Percentiles rank a stretch among this genome's conserved stretches.
phyloP scores from a whole-genome alignment of 768 basidiomycete species.

The Cystofilobasidium macerans region DNA sequence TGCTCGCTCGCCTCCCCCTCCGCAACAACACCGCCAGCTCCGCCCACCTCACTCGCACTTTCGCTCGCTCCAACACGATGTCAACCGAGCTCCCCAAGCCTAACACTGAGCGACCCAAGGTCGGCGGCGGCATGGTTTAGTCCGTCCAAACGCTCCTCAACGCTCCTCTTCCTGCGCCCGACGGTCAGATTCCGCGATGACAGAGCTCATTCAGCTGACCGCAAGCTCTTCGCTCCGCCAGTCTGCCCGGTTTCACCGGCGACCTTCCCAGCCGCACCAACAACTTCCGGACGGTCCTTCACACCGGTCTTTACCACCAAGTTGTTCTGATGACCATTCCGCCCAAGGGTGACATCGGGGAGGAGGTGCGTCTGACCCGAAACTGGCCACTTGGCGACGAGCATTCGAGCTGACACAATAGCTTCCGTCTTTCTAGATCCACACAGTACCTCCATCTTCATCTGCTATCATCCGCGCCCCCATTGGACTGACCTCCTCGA shows the following conservation, averaged over 20 bases:
- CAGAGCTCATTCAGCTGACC: no score
- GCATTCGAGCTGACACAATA: not conserved
- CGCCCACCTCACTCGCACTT: not conserved
- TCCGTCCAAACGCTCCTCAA: not conserved
- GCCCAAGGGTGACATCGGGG: constrained; percentile 40
- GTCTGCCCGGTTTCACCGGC: constrained; percentile 35
- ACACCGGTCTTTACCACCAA: constrained; percentile 38
- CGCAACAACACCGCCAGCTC: not conserved
- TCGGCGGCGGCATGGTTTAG: not conserved
- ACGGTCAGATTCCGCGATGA: no score
- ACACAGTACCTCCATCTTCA: no score
- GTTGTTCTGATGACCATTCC: constrained; percentile 42
- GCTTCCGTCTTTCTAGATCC: no score
- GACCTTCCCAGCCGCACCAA: constrained; percentile 34
- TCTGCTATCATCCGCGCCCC: no score
- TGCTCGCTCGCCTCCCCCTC: not conserved
- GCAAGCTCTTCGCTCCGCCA: not conserved
- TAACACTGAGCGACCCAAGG: not conserved
- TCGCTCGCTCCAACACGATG: not conserved
- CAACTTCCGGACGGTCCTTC: constrained; percentile 39
- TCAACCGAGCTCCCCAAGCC: constrained; percentile 2
- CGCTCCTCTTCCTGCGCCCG: not conserved
- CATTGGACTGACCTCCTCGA: not conserved
- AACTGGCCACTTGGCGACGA: no score
- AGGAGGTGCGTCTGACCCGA: constrained; percentile 37